Conservation (phyloP, 2,329 filamentous ascomycete species). For the Fusarium liriodendri region DNA sequence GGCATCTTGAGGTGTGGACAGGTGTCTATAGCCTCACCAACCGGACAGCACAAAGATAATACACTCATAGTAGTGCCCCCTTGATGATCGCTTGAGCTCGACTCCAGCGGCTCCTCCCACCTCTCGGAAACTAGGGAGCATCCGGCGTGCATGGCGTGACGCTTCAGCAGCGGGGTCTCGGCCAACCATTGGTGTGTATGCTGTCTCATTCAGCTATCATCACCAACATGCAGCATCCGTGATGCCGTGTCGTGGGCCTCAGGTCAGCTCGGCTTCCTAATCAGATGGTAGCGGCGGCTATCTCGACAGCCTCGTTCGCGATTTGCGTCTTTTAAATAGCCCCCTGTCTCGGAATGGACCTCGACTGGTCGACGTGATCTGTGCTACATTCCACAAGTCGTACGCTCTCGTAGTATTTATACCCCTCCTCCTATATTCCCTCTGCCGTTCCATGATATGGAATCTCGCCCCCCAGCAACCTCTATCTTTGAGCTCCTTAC, state of each 20-base stretch:
- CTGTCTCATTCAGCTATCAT: not conserved
- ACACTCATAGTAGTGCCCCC: not conserved
- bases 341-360: not conserved
- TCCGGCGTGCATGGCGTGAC: not conserved
- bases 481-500: not conserved
- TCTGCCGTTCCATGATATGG: not conserved
- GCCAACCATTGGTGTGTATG: not conserved
- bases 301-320: not conserved
- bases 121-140: not conserved
- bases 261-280: not conserved
- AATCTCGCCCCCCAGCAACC: not conserved
- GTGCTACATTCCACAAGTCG: not conserved
- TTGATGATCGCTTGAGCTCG: not conserved
- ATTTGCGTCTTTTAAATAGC: not conserved
- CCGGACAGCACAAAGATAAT: not conserved
- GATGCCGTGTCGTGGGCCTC: not conserved
- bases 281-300: not conserved
- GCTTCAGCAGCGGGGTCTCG: not conserved
- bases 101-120: not conserved
- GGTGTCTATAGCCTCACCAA: not conserved
- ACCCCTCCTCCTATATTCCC: not conserved
- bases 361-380: not conserved
- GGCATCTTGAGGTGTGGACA: conserved; percentile 2
- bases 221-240: not conserved
- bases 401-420: not conserved